A percentile compares a stretch with the other conserved stretches of the same genome.
phyloP scores from a whole-genome alignment of 768 basidiomycete species.

The Tricholoma flavovirens region DNA sequence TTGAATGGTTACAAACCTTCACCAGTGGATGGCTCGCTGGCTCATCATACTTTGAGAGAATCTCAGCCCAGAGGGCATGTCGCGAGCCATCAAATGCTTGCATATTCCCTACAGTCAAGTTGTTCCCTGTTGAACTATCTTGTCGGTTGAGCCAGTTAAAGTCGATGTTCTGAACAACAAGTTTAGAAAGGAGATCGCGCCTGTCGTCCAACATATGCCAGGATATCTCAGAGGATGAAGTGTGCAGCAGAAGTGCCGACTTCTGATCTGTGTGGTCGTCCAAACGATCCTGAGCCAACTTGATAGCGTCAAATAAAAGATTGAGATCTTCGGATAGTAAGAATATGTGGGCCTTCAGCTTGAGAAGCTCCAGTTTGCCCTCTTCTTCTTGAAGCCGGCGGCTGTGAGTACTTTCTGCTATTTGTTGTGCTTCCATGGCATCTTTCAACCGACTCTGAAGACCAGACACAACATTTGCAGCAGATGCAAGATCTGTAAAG shows the following conservation, averaged over 20 bases:
- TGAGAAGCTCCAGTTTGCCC: conserved; percentile 51
- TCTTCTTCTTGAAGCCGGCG: conserved; percentile 36
- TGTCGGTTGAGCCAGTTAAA: conserved; percentile 83
- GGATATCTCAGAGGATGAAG: conserved; percentile 80
- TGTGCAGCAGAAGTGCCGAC: conserved; percentile 74
- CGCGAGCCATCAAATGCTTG: conserved; percentile 83
- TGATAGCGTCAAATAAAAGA: conserved; percentile 81
- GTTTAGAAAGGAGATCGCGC: conserved; percentile 72
- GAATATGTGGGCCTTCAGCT: conserved; percentile 67
- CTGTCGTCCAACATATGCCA: conserved; percentile 86
- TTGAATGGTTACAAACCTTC: conserved; percentile 42
- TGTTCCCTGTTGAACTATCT: conserved; percentile 82
- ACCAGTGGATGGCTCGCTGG: conserved; percentile 63
- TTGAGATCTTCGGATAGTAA: conserved; percentile 74
- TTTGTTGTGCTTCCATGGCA: conserved; percentile 46
- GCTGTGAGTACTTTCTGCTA: conserved; percentile 34
- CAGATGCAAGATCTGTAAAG: conserved; percentile 69
- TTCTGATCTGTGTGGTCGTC: conserved; percentile 65
- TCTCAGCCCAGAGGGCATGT: conserved; percentile 82
- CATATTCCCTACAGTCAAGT: conserved; percentile 68
- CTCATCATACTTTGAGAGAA: conserved; percentile 73
- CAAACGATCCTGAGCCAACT: conserved; percentile 72
- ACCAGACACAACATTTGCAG: conserved; percentile 63
- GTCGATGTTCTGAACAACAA: conserved; percentile 72
- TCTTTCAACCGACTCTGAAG: conserved; percentile 71